Percentiles rank a stretch among this genome's conserved stretches.
phyloP scores from a whole-genome alignment of 441 rosid genomes.

The Eutrema salsugineum region DNA sequence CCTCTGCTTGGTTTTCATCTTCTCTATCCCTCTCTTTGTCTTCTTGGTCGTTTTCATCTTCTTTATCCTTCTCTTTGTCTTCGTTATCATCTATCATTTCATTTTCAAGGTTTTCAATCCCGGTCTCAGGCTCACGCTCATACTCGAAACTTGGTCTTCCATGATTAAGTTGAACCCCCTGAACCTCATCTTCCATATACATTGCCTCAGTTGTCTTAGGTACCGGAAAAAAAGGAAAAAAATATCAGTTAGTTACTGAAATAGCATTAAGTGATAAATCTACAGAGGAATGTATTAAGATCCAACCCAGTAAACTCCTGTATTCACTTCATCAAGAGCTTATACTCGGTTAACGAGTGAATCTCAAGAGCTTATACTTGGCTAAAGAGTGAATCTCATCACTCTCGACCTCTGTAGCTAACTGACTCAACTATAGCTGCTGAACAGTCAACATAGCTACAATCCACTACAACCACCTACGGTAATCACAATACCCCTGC shows the following conservation, averaged over 20 bases:
- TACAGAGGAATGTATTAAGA: not conserved
- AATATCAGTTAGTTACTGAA: not conserved
- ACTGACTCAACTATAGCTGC: not conserved
- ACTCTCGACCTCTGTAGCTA: not conserved
- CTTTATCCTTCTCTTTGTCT: conserved; percentile 25
- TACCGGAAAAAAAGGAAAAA: not conserved
- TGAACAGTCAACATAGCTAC: not conserved
- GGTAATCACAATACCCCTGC: not conserved
- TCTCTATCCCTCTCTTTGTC: conserved; percentile 27
- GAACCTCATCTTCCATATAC: conserved; percentile 26
- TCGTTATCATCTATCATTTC: conserved; percentile 31
- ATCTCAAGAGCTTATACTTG: not conserved
- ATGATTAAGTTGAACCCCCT: conserved; percentile 5
- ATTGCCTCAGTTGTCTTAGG: conserved; percentile 14
- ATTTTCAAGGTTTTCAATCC: conserved; percentile 28
- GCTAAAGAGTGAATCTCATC: not conserved
- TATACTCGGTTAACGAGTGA: not conserved
- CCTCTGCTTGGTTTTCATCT: conserved; percentile 42
- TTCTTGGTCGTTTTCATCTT: conserved; percentile 30
- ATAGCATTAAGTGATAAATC: not conserved
- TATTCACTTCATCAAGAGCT: not conserved
- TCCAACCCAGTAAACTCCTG: not conserved
- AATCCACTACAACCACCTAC: not conserved
- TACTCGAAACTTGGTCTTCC: conserved; percentile 26
- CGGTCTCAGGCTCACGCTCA: conserved; percentile 23